phyloP scores from a whole-genome alignment of 768 basidiomycete genomes.

The Russula griseocarnosa region DNA sequence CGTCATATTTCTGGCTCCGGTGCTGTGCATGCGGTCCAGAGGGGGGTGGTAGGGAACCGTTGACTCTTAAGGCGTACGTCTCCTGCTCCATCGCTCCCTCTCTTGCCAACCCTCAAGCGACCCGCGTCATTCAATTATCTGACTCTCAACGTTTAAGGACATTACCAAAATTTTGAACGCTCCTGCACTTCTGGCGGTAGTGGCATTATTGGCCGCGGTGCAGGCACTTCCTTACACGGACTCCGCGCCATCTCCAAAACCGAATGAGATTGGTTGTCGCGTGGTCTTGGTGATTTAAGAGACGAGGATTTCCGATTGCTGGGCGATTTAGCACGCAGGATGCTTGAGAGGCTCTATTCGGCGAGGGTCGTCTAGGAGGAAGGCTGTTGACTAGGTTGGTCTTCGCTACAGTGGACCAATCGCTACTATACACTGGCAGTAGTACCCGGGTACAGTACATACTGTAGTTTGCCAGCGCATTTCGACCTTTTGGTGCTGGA shows the following conservation, averaged over 20 bases:
- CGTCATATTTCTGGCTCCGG: too few species aligned
- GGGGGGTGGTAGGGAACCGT: background rate
- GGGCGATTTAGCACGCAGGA: background rate
- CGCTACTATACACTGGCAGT: too few species aligned
- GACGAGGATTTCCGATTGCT: background rate
- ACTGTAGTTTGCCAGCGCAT: background rate
- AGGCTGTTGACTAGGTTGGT: background rate
- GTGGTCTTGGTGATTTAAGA: background rate
- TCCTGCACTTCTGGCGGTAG: background rate
- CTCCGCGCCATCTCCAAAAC: background rate
- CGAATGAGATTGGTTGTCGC: background rate
- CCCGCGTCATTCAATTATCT: background rate
- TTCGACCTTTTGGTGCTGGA: too few species aligned
- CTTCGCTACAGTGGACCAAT: background rate
- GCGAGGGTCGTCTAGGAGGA: background rate
- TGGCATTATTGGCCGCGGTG: background rate
- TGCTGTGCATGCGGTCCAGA: too few species aligned
- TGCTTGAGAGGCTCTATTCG: conserved; percentile 5
- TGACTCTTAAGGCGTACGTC: background rate
- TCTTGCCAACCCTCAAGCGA: background rate
- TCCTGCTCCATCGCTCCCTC: background rate
- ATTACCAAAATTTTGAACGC: background rate
- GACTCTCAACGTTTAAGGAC: background rate
- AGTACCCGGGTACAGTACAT: background rate
- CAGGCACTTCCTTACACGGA: background rate